Percentiles rank a stretch among this genome's conserved stretches.
Conservation (phyloP, 495 filamentous ascomycete genomes). For the Terfezia claveryi region DNA sequence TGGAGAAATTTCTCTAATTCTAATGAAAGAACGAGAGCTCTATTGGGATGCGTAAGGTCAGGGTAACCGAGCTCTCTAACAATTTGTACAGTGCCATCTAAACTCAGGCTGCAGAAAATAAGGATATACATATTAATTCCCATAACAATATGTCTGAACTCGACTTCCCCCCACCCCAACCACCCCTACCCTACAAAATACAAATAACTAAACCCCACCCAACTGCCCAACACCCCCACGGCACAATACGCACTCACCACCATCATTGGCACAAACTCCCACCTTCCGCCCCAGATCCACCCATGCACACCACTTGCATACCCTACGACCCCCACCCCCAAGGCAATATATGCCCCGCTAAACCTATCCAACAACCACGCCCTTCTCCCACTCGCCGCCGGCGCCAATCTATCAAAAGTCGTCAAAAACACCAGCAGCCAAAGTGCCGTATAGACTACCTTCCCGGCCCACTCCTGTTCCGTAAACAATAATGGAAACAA, state of each 20-base stretch:
- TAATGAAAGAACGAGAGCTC: too few relatives aligned
- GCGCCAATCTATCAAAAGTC: conserved; percentile 69
- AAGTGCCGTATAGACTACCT: conserved; percentile 77
- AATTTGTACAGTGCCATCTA: too few relatives aligned
- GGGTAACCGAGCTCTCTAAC: too few relatives aligned
- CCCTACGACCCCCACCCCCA: conserved; percentile 69
- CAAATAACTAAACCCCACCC: conserved; percentile 63
- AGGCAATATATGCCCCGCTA: conserved; percentile 62
- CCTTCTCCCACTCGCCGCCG: conserved; percentile 46
- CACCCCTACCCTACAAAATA: background rate
- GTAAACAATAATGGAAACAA: conserved; percentile 90
- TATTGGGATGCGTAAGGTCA: too few relatives aligned
- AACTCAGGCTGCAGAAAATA: too few relatives aligned
- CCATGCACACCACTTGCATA: conserved; percentile 75
- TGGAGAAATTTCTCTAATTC: too few relatives aligned
- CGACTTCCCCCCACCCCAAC: background rate
- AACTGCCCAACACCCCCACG: conserved; percentile 86
- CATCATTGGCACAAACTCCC: conserved; percentile 88
- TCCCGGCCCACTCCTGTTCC: conserved; percentile 72
- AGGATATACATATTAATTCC: too few relatives aligned
- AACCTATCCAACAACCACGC: conserved; percentile 81
- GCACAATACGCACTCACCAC: conserved; percentile 92
- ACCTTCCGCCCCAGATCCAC: conserved; percentile 56
- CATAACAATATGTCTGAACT: too few relatives aligned
- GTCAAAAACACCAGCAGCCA: conserved; percentile 77